Percentiles rank a stretch among this genome's conserved stretches.
Conservation (phyloP, 163 green algal species). For the Chlorella variabilis region DNA sequence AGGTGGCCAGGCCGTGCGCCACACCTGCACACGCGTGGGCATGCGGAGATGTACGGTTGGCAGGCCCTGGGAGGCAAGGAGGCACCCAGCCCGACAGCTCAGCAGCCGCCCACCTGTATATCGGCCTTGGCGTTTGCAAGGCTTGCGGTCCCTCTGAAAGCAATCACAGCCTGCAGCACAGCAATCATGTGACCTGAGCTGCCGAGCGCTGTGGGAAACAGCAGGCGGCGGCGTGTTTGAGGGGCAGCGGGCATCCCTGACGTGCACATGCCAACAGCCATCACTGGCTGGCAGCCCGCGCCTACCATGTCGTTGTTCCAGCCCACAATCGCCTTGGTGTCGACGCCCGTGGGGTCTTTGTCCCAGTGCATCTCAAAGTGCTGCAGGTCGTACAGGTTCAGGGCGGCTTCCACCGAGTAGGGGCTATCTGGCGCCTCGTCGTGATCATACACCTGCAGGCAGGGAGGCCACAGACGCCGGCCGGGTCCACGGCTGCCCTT, state of each 20-base stretch:
- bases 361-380: slow-evolving; percentile 47
- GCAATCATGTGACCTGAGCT: too few relatives aligned
- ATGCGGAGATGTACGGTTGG: too few relatives aligned
- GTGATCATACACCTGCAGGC: slow-evolving; percentile 24
- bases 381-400: slow-evolving; percentile 34
- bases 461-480: too few relatives aligned
- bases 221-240: background rate
- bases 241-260: too few relatives aligned
- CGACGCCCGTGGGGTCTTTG: background rate
- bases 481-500: too few relatives aligned
- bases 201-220: too few relatives aligned
- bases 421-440: background rate
- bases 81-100: background rate
- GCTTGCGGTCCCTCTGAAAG: slow-evolving; percentile 47
- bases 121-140: slow-evolving; percentile 38
- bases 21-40: slow-evolving; percentile 26
- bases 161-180: slow-evolving; percentile 34
- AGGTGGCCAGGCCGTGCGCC: slow-evolving; percentile 12
- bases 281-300: background rate
- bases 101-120: slow-evolving; percentile 11
- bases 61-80: background rate
- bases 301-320: slow-evolving; percentile 37
- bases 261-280: too few relatives aligned
- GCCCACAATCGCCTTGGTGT: slow-evolving; percentile 42
- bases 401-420: slow-evolving; percentile 10